Base-by-base conservation (phyloP, 345 rosid species). In the Triadica sebifera region DNA sequence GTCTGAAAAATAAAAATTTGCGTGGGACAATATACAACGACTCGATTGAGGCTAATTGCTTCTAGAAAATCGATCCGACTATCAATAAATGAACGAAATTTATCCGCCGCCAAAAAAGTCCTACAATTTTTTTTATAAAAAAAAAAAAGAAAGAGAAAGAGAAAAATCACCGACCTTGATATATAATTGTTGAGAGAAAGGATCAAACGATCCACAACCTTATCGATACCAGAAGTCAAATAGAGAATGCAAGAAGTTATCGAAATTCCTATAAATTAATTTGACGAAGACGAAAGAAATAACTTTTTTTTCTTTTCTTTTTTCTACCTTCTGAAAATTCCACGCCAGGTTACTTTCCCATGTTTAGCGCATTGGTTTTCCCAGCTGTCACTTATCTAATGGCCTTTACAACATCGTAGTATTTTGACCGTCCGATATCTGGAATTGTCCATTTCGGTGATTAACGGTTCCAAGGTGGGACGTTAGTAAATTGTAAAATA, bases 131-230 rank as follows among this genome's bases (percentile, higher is more conserved):
- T 13, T 60, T 62, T 47, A 4, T n/a, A n/a, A n/a, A n/a, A n/a
- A n/a, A n/a, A n/a, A n/a, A n/a, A n/a, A n/a, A n/a, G n/a, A n/a
- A n/a, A n/a, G n/a, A n/a, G n/a, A n/a, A n/a, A n/a, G 41, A 50
- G 60, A 64, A 74, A 34, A 50, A 69, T 60, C 29, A 79, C 73
- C 60, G 49, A 81, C 86, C 80, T 72, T 72, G 41, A 11, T 2
- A 75, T 39, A 67, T 59, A 60, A 66, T 52, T 11, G 5, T 8
- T 11, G 39, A 43, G 41, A 68, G 12, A 22, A 70, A 51, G 6
- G 81, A 83, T 59, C 66, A 52, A 69, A 57, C 68, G 76, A 77
- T 67, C 67, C 47, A 69, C 19, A 39, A 79, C 75, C 69, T 78
- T 63, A 74, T 25, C 72, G 82, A 67, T 38, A 17, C 75, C 17